Evolutionary conservation across 352 stramenopile species (phyloP), one percentile per base, ranked within the genome.

Genomic region (Globisporangium radiosum): DNA sequence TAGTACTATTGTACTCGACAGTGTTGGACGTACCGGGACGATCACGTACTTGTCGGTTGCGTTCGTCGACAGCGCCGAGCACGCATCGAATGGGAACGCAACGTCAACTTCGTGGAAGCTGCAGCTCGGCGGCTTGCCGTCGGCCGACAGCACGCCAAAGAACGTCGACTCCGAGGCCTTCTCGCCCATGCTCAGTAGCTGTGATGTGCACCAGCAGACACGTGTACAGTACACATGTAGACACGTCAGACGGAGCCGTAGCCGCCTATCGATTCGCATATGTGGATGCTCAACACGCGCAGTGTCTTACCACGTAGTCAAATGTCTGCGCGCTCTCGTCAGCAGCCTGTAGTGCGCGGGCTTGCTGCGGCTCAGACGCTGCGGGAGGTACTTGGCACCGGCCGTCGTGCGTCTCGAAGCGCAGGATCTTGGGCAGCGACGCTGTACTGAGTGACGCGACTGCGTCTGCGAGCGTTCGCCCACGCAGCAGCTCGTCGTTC

Each of bases 101-200:
- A 92, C 43, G n/a, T 66, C 63, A 8, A 92, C 50, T 36, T 80
- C 69, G 7, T 68, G 76, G 49, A 87, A 85, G 2, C 57, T 55
- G 54, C 82, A 92, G 60, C 70, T 81, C 6, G 78, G 78, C 15
- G 75, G 71, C 14, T 65, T 73, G 0, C 76, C 76, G 54, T 85
- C 78, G 4, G 68, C 73, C 25, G 80, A 90, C 13, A 84, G 53
- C n/a, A 88, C 68, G 15, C 69, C 78, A 45, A 75, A 89, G 40
- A 87, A 71, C 48, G 64, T 72, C 19, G 71, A 42, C 60, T 88
- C 76, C 7, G 59, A 72, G 15, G 63, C 53, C 49, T 76, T 76
- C 3, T 73, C 69, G 8, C 75, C 73, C 0, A 78, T 49, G 47
- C 71, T 86, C 17, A 81, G 60, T 9, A 90, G 53, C 70, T 86